A percentile compares a stretch with the other conserved stretches of the same genome.
These are phyloP conservation scores for Boletus subparvulus DNA, from an alignment of 768 basidiomycete species.

Conservation along the genomic window DNA sequence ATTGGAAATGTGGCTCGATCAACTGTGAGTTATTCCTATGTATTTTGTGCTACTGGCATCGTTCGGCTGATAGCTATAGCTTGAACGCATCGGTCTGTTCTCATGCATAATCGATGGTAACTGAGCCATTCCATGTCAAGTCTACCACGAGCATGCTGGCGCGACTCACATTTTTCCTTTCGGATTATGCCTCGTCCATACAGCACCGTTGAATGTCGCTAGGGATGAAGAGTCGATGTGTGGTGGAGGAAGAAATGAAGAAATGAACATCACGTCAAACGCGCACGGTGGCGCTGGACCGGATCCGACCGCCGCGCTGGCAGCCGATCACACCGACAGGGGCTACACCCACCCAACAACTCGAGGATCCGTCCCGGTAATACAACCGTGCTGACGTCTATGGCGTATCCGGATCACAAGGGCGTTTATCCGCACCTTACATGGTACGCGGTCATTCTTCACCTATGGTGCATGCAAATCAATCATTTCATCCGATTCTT, in stretches of 20 bases:
- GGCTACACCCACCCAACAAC: constrained; percentile 10
- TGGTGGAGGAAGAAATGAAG: constrained; percentile 4
- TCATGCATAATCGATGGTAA: neutral
- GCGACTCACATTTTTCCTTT: constrained; percentile 9
- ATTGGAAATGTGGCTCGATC: constrained; percentile 28
- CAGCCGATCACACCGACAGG: constrained; percentile 15
- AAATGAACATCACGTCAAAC: constrained; percentile 5
- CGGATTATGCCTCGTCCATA: neutral
- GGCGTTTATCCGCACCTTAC: neutral
- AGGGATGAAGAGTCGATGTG: constrained; percentile 8
- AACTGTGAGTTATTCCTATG: neutral
- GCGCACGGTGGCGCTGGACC: constrained; percentile 12
- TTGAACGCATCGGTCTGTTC: constrained; percentile 1
- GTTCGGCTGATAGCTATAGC: constrained; percentile 1
- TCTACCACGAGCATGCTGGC: neutral
- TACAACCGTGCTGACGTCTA: constrained; percentile 5
- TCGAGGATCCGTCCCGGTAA: constrained; percentile 9
- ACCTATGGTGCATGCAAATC: neutral
- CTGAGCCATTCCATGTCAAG: neutral
- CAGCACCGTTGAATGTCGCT: neutral
- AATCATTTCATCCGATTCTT: neutral
- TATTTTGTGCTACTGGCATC: constrained; percentile 7
- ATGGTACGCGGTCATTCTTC: constrained; percentile 9
- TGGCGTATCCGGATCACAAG: constrained; percentile 8
- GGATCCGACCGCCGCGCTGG: constrained; percentile 2